Evolutionary conservation across 148 eudicot species (phyloP).

Genomic region (Oxyria digyna): DNA sequence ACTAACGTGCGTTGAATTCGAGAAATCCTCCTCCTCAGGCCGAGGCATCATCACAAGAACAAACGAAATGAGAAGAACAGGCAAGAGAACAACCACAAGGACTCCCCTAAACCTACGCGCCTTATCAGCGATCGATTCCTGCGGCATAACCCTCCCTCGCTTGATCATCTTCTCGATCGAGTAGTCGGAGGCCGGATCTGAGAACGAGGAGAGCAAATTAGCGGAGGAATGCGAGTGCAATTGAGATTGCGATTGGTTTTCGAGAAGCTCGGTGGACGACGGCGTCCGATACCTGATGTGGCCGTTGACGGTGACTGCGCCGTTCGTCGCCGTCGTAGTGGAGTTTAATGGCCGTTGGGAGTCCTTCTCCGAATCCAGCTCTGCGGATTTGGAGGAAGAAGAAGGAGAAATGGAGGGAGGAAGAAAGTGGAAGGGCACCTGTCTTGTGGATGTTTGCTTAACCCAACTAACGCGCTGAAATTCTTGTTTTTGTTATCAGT

Average conservation of each 20-base stretch:
- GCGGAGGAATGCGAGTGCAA: conserved; percentile 9
- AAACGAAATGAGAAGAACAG: conserved; percentile 40
- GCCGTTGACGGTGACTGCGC: conserved; percentile 38
- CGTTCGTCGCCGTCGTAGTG: conserved; percentile 12
- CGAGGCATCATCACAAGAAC: conserved; percentile 53
- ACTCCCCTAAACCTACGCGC: conserved; percentile 36
- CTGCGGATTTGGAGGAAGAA: conserved; percentile 16
- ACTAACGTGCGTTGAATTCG: neutral
- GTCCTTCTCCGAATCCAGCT: conserved; percentile 63
- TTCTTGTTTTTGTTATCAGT: neutral
- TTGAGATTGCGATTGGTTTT: conserved; percentile 16
- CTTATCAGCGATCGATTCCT: conserved; percentile 46
- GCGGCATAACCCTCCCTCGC: conserved; percentile 28
- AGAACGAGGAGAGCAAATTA: neutral
- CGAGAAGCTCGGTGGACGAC: conserved; percentile 70
- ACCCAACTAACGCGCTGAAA: neutral
- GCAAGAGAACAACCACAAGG: conserved; percentile 45
- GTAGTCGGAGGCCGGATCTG: conserved; percentile 20
- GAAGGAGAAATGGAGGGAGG: neutral
- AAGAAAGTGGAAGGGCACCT: conserved; percentile 1
- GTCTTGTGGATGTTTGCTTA: neutral
- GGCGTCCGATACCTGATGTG: conserved; percentile 89
- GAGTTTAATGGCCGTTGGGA: conserved; percentile 26
- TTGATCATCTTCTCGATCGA: conserved; percentile 40
- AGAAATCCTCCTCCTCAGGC: conserved; percentile 14